Conservation (phyloP, 345 rosid genomes). For the Geranium brycei region DNA sequence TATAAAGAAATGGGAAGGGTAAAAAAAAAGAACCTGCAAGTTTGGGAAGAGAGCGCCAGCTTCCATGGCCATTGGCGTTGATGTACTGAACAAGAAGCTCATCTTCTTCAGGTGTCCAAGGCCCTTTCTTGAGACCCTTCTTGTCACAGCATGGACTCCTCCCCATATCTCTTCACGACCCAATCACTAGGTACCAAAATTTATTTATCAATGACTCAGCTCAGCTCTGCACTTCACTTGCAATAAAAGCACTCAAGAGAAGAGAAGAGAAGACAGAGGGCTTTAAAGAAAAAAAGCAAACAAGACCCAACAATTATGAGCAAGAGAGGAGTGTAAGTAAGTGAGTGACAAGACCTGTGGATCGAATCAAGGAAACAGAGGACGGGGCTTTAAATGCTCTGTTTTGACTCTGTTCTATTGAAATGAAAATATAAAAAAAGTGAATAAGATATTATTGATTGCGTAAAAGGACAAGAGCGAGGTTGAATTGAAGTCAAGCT, state of each 20-base stretch:
- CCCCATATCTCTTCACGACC: conserved; percentile 36
- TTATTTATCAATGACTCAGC: neutral
- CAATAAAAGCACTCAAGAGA: neutral
- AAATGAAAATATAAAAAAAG: neutral
- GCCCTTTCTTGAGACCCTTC: conserved; percentile 86
- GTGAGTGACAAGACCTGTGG: conserved; percentile 1
- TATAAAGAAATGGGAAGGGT: neutral
- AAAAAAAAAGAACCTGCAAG: conserved; percentile 43
- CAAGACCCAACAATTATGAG: neutral
- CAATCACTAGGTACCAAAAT: neutral
- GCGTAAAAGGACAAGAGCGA: conserved; percentile 26
- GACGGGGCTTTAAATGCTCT: conserved; percentile 17
- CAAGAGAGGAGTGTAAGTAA: neutral
- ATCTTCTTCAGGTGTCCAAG: conserved; percentile 95
- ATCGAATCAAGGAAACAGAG: neutral
- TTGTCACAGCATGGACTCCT: conserved; percentile 83
- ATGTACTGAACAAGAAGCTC: conserved; percentile 60
- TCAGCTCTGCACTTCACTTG: too few relatives aligned
- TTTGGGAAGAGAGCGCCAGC: conserved; percentile 91
- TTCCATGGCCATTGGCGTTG: conserved; percentile 75
- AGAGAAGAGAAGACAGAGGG: conserved; percentile 1
- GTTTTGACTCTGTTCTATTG: neutral
- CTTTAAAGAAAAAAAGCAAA: neutral
- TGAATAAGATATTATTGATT: neutral
- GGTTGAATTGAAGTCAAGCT: neutral